phyloP scores from a whole-genome alignment of 306 rosid species.

The Datisca glomerata region DNA sequence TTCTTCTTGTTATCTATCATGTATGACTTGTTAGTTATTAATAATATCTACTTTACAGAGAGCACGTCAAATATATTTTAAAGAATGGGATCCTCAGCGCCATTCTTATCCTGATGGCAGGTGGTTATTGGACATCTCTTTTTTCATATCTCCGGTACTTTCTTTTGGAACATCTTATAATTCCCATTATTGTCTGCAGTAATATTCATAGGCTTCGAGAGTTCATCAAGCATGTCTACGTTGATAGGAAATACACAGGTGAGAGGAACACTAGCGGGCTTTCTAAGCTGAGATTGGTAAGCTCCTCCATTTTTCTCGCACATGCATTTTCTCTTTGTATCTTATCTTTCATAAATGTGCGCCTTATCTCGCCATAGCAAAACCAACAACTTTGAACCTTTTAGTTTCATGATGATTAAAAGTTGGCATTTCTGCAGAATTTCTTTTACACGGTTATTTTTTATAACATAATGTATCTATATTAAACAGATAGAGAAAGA shows the following conservation, averaged over 20 bases:
- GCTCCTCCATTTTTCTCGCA: slow-evolving; percentile 1
- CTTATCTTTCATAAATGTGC: too few relatives aligned
- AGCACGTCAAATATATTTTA: slow-evolving; percentile 64
- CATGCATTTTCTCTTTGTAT: too few relatives aligned
- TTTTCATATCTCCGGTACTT: slow-evolving; percentile 3
- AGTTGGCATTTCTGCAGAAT: too few relatives aligned
- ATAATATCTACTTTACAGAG: slow-evolving; percentile 29
- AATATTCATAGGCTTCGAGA: slow-evolving; percentile 52
- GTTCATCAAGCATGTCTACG: slow-evolving; percentile 61
- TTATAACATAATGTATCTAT: slow-evolving; percentile 7
- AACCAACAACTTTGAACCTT: too few relatives aligned
- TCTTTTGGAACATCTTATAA: slow-evolving; percentile 18
- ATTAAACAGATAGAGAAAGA: slow-evolving; percentile 40
- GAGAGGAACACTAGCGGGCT: slow-evolving; percentile 34
- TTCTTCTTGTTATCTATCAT: slow-evolving; percentile 1
- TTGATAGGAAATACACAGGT: slow-evolving; percentile 52
- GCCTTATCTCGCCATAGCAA: too few relatives aligned
- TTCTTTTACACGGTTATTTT: neutral
- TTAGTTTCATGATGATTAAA: too few relatives aligned
- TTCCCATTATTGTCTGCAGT: slow-evolving; percentile 34
- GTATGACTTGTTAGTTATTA: slow-evolving; percentile 1
- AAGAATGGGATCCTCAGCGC: slow-evolving; percentile 56
- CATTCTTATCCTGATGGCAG: slow-evolving; percentile 53
- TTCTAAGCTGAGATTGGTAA: slow-evolving; percentile 54
- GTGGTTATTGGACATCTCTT: slow-evolving; percentile 25